phyloP scores from a whole-genome alignment of 2,329 filamentous ascomycete genomes.

The Cadophora gregata region DNA sequence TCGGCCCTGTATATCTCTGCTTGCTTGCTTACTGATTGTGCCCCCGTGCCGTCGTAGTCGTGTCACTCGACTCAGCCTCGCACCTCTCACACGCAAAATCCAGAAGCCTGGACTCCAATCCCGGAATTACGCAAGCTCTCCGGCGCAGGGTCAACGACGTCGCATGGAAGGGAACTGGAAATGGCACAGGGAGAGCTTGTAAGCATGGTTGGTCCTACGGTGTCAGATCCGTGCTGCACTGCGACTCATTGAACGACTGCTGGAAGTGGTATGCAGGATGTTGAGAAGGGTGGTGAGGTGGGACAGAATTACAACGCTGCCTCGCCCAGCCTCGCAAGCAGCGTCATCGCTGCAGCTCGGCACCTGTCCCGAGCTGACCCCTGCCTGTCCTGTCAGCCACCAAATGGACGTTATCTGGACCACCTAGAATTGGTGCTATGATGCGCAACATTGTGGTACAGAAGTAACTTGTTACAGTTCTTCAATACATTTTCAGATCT shows the following conservation, averaged over 20 bases:
- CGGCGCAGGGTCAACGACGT: conserved; percentile 1
- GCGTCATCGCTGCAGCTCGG: conserved; percentile 17
- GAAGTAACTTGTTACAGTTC: too few relatives aligned
- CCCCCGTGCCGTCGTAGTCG: neutral
- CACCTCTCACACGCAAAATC: neutral
- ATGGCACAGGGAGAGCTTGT: too few relatives aligned
- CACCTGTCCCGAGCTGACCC: neutral
- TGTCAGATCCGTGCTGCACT: neutral
- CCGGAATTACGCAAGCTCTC: conserved; percentile 23
- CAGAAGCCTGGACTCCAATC: conserved; percentile 17
- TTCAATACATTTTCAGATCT: neutral
- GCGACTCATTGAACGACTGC: too few relatives aligned
- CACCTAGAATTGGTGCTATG: neutral
- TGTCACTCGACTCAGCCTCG: conserved; percentile 29
- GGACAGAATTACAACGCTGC: neutral
- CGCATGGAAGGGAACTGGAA: too few relatives aligned
- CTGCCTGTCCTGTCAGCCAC: neutral
- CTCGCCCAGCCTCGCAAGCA: conserved; percentile 12
- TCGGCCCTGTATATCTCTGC: neutral
- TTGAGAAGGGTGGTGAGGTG: neutral
- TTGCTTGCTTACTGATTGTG: neutral
- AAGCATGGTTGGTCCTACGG: too few relatives aligned
- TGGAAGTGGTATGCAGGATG: neutral
- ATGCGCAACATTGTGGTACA: neutral
- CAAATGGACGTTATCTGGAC: conserved; percentile 8